These are phyloP conservation scores for Penicillium sp. DNA, from an alignment of 2,329 filamentous ascomycete genomes.

Conservation along the genomic window DNA sequence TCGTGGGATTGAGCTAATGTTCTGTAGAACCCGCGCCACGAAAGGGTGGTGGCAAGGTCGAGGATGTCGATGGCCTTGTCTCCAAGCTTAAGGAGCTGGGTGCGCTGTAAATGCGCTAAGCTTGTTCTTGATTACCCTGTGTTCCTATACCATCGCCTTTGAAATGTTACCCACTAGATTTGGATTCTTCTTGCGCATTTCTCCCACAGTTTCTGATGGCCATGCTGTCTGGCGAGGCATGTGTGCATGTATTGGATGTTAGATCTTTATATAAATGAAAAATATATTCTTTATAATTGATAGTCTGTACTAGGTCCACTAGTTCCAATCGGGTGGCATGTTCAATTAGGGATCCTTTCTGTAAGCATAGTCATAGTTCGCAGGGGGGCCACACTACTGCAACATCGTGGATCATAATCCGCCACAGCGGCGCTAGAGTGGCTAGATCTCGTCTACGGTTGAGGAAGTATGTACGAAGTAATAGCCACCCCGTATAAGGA, in stretches of 20 bases:
- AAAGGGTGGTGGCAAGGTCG: conserved; percentile 94
- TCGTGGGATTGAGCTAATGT: conserved; percentile 8
- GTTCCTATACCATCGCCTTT: conserved; percentile 27
- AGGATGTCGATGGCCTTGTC: conserved; percentile 94
- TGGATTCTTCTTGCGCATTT: conserved; percentile 11
- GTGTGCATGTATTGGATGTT: conserved; percentile 1
- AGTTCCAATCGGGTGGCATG: neutral
- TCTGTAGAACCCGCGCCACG: conserved; percentile 74
- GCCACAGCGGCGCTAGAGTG: conserved; percentile 8
- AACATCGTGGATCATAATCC: neutral
- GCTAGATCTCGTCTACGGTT: neutral
- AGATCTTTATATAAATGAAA: conserved; percentile 5
- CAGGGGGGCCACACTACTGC: neutral
- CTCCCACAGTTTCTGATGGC: conserved; percentile 6
- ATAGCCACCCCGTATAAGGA: neutral
- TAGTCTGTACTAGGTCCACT: neutral
- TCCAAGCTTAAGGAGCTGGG: conserved; percentile 93
- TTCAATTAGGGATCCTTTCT: neutral
- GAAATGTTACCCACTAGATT: conserved; percentile 13
- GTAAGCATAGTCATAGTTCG: neutral
- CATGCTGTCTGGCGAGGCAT: conserved; percentile 9
- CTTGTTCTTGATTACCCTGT: conserved; percentile 14
- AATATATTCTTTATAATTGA: neutral
- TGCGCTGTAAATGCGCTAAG: conserved; percentile 61
- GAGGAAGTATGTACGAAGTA: neutral